These are phyloP conservation scores for Fusarium nelsonii DNA, from an alignment of 2,329 filamentous ascomycete species.

Conservation along the genomic window DNA sequence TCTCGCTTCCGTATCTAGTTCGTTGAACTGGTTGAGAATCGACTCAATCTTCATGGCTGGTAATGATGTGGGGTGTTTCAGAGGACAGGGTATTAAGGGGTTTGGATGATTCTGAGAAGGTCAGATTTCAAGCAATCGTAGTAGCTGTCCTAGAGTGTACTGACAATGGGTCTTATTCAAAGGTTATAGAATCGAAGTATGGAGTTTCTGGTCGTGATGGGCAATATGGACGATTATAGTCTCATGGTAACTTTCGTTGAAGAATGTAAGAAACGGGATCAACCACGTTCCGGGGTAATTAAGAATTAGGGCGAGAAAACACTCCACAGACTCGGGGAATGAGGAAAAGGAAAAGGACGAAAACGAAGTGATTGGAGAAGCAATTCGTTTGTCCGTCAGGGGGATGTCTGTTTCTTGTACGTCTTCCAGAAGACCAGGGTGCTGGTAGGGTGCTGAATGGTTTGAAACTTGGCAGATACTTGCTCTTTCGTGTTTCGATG, in stretches of 20 bases:
- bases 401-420: conserved; percentile 41
- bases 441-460: conserved; percentile 26
- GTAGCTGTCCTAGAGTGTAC: neutral
- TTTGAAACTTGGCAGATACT: conserved; percentile 34
- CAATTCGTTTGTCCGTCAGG: conserved; percentile 27
- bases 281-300: conserved; percentile 42
- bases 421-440: conserved; percentile 33
- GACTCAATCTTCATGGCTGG: conserved; percentile 40
- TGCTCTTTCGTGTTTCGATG: conserved; percentile 37
- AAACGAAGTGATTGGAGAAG: conserved; percentile 35
- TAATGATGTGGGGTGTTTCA: conserved; percentile 4
- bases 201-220: conserved; percentile 22
- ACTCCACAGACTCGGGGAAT: conserved; percentile 18
- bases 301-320: conserved; percentile 41
- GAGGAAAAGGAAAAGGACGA: conserved; percentile 14
- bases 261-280: conserved; percentile 23
- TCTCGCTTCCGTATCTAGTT: conserved; percentile 27
- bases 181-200: conserved; percentile 24
- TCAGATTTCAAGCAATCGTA: conserved; percentile 3
- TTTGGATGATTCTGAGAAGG: conserved; percentile 13
- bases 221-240: conserved; percentile 33
- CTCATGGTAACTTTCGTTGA: conserved; percentile 29
- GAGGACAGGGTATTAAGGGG: conserved; percentile 17
- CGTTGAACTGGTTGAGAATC: conserved; percentile 43
- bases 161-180: conserved; percentile 29